Evolutionary conservation across 495 filamentous ascomycete genomes (phyloP).

Genomic region (Trichodelitschia bisporula): DNA sequence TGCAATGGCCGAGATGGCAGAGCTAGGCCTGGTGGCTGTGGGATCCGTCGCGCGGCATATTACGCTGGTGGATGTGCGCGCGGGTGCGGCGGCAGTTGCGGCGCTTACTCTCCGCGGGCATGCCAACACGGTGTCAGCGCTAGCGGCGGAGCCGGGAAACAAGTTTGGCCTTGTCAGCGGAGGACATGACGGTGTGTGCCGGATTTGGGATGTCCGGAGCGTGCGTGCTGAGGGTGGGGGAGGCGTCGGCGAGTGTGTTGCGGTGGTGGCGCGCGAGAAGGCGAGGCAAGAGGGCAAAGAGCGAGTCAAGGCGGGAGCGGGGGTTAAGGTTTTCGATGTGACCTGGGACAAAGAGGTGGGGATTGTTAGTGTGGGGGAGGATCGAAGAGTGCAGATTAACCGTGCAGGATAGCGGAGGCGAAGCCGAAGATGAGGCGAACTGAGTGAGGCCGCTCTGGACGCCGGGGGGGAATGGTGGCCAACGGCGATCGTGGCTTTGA

Average conservation of each 20-base stretch:
- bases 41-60: constrained; percentile 73
- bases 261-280: constrained; percentile 53
- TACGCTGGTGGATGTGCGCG: constrained; percentile 70
- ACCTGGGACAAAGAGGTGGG: constrained; percentile 65
- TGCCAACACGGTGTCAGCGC: constrained; percentile 49
- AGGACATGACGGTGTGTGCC: constrained; percentile 69
- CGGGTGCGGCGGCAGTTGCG: constrained; percentile 24
- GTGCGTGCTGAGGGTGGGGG: constrained; percentile 16
- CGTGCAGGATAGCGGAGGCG: constrained; percentile 18
- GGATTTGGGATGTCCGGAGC: constrained; percentile 70
- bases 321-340: constrained; percentile 75
- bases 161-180: constrained; percentile 60
- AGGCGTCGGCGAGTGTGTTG: constrained; percentile 56
- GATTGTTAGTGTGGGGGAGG: constrained; percentile 80
- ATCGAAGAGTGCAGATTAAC: constrained; percentile 84
- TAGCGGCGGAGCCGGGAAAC: constrained; percentile 47
- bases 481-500: no score
- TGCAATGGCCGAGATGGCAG: constrained; percentile 41
- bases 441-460: no score
- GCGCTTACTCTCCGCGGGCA: constrained; percentile 45
- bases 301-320: constrained; percentile 38
- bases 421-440: no score
- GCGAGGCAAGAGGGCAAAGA: constrained; percentile 13
- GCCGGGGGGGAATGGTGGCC: no score
- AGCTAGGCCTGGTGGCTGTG: constrained; percentile 49